A percentile compares a stretch with the other conserved stretches of the same genome.
phyloP scores from a whole-genome alignment of 345 rosid genomes.

The Eucalyptus decipiens region DNA sequence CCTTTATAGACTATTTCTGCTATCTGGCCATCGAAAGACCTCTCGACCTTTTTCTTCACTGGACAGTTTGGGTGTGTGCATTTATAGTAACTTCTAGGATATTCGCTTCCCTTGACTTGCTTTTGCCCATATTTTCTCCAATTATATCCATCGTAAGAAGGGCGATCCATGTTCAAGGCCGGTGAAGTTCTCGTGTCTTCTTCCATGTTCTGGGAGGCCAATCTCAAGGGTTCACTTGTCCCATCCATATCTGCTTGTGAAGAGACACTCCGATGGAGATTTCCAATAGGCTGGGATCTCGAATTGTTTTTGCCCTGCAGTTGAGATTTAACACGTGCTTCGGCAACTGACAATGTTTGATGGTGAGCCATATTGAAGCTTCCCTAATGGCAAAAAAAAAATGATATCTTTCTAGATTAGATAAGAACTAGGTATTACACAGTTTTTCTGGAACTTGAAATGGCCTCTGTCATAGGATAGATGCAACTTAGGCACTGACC shows the following conservation, averaged over 20 bases:
- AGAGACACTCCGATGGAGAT: slow-evolving; percentile 10
- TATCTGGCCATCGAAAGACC: slow-evolving; percentile 76
- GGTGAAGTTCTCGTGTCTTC: slow-evolving; percentile 25
- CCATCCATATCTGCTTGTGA: slow-evolving; percentile 7
- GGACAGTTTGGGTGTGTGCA: slow-evolving; percentile 92
- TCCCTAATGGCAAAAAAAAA: slow-evolving; percentile 25
- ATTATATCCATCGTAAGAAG: slow-evolving; percentile 87
- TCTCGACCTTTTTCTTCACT: slow-evolving; percentile 91
- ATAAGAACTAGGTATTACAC: background rate
- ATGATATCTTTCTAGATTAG: background rate
- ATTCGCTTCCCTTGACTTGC: slow-evolving; percentile 97
- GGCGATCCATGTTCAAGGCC: slow-evolving; percentile 23
- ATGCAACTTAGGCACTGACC: slow-evolving; percentile 26
- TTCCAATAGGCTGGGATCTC: slow-evolving; percentile 14
- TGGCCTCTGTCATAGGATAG: background rate
- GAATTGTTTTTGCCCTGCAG: slow-evolving; percentile 20
- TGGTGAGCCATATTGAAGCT: slow-evolving; percentile 19
- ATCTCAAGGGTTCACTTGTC: slow-evolving; percentile 13
- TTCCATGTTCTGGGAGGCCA: slow-evolving; percentile 9
- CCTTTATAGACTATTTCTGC: slow-evolving; percentile 95
- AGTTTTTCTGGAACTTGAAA: background rate
- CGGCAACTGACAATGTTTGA: slow-evolving; percentile 5
- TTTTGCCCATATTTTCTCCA: slow-evolving; percentile 99
- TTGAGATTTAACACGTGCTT: slow-evolving; percentile 9
- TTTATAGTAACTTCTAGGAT: slow-evolving; percentile 89